Evolutionary conservation across 495 filamentous ascomycete species (phyloP).

Genomic region (Penicillium dipodomyicola): DNA sequence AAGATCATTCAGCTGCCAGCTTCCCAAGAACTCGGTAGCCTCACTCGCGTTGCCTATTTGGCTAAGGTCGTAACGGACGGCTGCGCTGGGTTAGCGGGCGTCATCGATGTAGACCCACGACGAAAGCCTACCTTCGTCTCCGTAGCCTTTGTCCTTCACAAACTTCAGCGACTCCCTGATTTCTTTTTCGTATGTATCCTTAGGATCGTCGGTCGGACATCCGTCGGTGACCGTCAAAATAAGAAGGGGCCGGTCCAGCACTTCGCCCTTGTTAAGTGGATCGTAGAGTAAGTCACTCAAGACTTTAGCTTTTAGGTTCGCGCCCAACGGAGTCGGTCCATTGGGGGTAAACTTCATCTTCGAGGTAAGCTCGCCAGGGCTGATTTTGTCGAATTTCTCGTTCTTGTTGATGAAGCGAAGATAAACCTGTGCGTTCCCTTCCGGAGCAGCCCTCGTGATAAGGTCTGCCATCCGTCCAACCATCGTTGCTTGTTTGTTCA

Average conservation of each 20-base stretch:
- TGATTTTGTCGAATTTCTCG: not conserved
- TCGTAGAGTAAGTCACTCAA: conserved; percentile 2
- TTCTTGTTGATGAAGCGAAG: conserved; percentile 7
- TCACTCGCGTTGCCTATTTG: not conserved
- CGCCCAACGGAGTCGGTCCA: not conserved
- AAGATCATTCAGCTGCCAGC: not conserved
- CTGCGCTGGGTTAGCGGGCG: not conserved
- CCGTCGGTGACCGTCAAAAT: conserved; percentile 2
- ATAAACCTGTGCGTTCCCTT: not conserved
- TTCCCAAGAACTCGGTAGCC: not conserved
- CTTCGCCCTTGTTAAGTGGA: not conserved
- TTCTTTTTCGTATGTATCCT: not conserved
- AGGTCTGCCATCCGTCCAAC: not conserved
- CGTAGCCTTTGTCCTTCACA: not conserved
- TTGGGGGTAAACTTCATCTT: not conserved
- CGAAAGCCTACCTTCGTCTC: not conserved
- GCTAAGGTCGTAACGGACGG: conserved; percentile 1
- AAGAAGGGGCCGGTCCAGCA: not conserved
- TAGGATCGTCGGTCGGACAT: not conserved
- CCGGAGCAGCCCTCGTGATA: not conserved
- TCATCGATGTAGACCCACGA: not conserved
- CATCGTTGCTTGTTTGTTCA: not conserved
- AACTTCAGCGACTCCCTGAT: not conserved
- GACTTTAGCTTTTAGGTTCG: not conserved
- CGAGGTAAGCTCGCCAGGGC: not conserved